Percentiles rank a stretch among this genome's conserved stretches.
Conservation (phyloP, 495 filamentous ascomycete species). For the Lentithecium fluviatile region DNA sequence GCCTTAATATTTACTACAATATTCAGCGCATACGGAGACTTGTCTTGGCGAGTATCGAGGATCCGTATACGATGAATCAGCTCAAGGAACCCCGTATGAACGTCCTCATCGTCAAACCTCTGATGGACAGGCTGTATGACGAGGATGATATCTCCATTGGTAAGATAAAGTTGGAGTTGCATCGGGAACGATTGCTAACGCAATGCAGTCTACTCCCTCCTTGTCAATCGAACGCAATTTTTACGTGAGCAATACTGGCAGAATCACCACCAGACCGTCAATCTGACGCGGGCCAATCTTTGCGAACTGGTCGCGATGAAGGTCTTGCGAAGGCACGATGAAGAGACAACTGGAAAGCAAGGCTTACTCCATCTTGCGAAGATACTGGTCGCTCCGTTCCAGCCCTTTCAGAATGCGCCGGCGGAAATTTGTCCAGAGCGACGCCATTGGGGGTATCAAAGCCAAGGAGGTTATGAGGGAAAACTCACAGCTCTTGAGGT, state of each 20-base stretch:
- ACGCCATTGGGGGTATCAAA: constrained; percentile 49
- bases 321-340: constrained; percentile 65
- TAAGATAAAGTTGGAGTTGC: constrained; percentile 21
- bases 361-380: constrained; percentile 66
- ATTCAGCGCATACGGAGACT: constrained; percentile 44
- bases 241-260: constrained; percentile 64
- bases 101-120: constrained; percentile 63
- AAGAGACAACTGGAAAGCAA: constrained; percentile 60
- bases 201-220: constrained; percentile 60
- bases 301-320: constrained; percentile 68
- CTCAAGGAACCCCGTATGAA: constrained; percentile 68
- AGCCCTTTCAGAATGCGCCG: constrained; percentile 69
- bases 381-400: constrained; percentile 69
- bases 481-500: constrained; percentile 68
- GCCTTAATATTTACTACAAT: constrained; percentile 39
- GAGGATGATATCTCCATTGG: constrained; percentile 65
- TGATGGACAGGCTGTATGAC: constrained; percentile 69
- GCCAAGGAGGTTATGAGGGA: constrained; percentile 53
- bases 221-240: constrained; percentile 70
- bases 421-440: constrained; percentile 51
- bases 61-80: constrained; percentile 66
- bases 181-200: constrained; percentile 2
- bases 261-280: constrained; percentile 67
- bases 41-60: constrained; percentile 49
- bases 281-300: constrained; percentile 62